Conservation (phyloP, 768 basidiomycete species). For the Rhodotorula diobovata region DNA sequence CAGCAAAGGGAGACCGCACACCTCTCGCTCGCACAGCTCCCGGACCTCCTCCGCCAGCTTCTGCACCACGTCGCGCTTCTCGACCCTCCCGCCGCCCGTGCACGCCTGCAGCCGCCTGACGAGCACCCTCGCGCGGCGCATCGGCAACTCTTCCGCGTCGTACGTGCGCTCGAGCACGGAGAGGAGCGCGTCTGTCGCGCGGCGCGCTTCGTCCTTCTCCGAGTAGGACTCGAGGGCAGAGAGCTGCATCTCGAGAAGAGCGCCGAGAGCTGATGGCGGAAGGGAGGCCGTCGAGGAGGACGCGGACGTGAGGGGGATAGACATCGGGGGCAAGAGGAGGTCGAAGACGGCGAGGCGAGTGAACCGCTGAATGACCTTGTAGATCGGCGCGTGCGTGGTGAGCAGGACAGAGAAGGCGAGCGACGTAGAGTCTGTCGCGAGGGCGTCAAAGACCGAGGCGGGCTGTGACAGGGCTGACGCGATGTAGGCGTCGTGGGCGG, state of each 20-base stretch:
- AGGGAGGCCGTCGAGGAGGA: constrained; percentile 9
- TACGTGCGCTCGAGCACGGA: constrained; percentile 57
- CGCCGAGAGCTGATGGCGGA: constrained; percentile 3
- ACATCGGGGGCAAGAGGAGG: constrained; percentile 33
- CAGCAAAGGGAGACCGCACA: neutral
- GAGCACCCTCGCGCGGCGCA: constrained; percentile 58
- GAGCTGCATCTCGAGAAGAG: constrained; percentile 44
- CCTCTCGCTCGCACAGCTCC: constrained; percentile 12
- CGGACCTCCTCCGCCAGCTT: constrained; percentile 42
- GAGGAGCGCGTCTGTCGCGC: constrained; percentile 49
- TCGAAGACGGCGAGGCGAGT: constrained; percentile 39
- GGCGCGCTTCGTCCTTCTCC: constrained; percentile 34
- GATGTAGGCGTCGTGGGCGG: constrained; percentile 36
- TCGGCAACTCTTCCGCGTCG: constrained; percentile 52
- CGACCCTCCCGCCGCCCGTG: constrained; percentile 46
- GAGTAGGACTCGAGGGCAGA: constrained; percentile 34
- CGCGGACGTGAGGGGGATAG: constrained; percentile 20
- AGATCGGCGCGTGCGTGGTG: constrained; percentile 5
- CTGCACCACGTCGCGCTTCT: constrained; percentile 23
- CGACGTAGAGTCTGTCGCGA: neutral
- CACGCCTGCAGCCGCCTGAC: constrained; percentile 55
- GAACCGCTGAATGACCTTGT: constrained; percentile 19
- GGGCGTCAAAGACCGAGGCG: neutral
- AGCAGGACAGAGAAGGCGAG: constrained; percentile 9
- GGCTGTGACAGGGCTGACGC: constrained; percentile 18